These are phyloP conservation scores for Phalaenopsis equestris DNA, from an alignment of 106 monocot species.

Conservation along the genomic window DNA sequence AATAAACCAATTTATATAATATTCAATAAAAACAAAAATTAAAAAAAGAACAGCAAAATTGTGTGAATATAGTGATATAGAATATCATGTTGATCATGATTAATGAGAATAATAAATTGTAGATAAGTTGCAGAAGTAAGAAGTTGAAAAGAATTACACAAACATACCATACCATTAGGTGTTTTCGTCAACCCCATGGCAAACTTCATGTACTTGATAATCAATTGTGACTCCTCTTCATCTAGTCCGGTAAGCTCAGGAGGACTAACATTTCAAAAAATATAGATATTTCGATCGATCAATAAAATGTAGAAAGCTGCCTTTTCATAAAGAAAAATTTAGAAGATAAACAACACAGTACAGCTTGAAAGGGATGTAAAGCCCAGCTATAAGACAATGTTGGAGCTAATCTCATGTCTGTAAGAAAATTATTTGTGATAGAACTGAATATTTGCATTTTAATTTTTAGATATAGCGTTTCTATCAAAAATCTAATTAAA, in stretches of 20 bases:
- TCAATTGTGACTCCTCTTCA: slow-evolving; percentile 41
- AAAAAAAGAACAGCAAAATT: no score
- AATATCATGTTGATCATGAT: background rate
- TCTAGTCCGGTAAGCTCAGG: slow-evolving; percentile 36
- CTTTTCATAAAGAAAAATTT: background rate
- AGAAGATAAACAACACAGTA: background rate
- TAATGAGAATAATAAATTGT: background rate
- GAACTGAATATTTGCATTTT: no score
- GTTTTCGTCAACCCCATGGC: slow-evolving; percentile 18
- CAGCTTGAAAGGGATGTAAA: background rate
- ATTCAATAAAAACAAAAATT: no score
- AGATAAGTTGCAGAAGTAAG: background rate
- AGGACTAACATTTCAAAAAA: slow-evolving; percentile 11
- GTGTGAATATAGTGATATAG: background rate
- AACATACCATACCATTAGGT: slow-evolving; percentile 32
- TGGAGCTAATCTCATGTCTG: no score
- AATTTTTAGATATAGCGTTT: no score
- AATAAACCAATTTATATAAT: no score
- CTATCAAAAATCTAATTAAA: no score
- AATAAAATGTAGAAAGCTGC: background rate
- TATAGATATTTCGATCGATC: background rate
- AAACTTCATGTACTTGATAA: slow-evolving; percentile 33
- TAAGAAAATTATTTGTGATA: no score
- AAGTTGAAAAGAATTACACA: background rate
- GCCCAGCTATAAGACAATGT: background rate